phyloP scores from a whole-genome alignment of 2,329 filamentous ascomycete species.

The Cladophialophora exuberans region DNA sequence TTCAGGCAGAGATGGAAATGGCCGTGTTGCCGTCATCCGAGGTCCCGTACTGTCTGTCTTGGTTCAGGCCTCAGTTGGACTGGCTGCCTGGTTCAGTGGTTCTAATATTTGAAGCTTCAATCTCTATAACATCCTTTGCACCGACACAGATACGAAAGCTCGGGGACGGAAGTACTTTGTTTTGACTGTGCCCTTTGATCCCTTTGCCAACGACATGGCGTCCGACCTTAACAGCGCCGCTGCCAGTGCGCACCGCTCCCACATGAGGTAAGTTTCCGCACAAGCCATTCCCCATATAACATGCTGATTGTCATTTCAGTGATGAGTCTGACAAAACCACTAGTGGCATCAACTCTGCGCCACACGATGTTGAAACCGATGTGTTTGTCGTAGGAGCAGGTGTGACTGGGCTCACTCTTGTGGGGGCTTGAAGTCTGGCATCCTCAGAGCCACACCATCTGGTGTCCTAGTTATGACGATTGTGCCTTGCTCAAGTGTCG shows the following conservation, averaged over 20 bases:
- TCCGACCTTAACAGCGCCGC: background rate
- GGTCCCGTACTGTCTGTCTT: background rate
- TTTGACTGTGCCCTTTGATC: background rate
- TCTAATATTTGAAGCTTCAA: background rate
- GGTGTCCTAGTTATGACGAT: constrained; percentile 55
- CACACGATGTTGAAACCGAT: constrained; percentile 12
- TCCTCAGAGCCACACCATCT: constrained; percentile 12
- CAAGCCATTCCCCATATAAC: background rate
- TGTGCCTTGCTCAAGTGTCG: constrained; percentile 56
- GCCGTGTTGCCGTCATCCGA: background rate
- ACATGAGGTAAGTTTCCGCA: background rate
- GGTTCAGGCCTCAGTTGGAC: background rate
- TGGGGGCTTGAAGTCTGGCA: background rate
- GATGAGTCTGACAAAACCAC: background rate
- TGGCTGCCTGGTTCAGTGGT: background rate
- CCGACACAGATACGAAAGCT: background rate
- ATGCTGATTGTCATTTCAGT: background rate
- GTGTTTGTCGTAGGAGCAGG: constrained; percentile 13
- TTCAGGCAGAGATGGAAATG: background rate
- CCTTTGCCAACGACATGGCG: background rate
- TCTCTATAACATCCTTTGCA: background rate
- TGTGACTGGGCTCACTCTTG: background rate
- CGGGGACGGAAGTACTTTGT: background rate
- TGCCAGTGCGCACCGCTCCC: too few species aligned
- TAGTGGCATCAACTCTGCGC: background rate